Percentiles rank a stretch among this genome's conserved stretches.
Evolutionary conservation across 1,139 yeast species (phyloP).

Genomic region (Lipomyces yarrowii): DNA sequence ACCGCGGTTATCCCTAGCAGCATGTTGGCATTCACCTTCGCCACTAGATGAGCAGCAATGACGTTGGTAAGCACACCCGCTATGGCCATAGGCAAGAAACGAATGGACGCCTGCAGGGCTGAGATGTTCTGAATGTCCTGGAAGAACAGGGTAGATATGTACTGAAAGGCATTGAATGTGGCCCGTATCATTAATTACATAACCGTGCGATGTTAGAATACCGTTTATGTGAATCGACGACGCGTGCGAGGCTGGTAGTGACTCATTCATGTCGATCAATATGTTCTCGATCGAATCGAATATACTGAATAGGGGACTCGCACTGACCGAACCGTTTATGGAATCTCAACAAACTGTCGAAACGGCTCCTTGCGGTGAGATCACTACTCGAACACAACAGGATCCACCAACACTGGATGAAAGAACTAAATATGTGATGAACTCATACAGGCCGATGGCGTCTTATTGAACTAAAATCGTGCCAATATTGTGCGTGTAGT

Average conservation of each 20-base stretch:
- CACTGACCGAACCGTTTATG: background rate
- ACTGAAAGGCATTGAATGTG: slow-evolving; percentile 6
- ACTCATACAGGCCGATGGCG: background rate
- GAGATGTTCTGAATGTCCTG: slow-evolving; percentile 6
- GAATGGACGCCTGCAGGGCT: slow-evolving; percentile 6
- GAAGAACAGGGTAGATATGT: slow-evolving; percentile 7
- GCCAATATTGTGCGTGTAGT: background rate
- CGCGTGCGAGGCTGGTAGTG: slow-evolving; percentile 7
- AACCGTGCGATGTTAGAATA: slow-evolving; percentile 27
- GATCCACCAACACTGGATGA: background rate
- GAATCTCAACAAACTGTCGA: background rate
- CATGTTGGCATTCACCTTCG: slow-evolving; percentile 5
- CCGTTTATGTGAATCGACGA: slow-evolving; percentile 29
- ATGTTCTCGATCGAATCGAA: background rate
- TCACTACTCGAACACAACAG: background rate
- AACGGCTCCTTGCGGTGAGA: background rate
- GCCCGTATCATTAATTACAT: slow-evolving; percentile 19
- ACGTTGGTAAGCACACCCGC: slow-evolving; percentile 5
- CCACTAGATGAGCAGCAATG: slow-evolving; percentile 6
- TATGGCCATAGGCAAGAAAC: slow-evolving; percentile 6
- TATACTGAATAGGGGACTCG: background rate
- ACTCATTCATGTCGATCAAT: background rate
- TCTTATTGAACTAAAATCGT: background rate
- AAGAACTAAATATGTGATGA: background rate
- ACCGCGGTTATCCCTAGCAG: slow-evolving; percentile 4